Evolutionary conservation across 2,329 filamentous ascomycete species (phyloP).

Genomic region (Verruconis gallopava): DNA sequence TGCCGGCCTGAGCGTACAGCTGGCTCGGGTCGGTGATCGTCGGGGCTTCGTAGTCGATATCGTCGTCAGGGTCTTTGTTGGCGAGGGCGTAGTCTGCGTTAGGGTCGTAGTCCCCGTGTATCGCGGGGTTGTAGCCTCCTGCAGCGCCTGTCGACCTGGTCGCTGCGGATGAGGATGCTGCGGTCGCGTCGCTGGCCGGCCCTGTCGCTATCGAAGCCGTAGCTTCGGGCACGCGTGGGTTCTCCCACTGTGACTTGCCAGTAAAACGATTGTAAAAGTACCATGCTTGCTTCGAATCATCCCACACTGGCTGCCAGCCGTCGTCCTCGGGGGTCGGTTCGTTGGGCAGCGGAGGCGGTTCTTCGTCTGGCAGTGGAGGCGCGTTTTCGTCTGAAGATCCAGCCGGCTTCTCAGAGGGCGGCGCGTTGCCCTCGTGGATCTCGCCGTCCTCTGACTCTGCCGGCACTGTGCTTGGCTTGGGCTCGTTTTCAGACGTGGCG

Average conservation of each 20-base stretch:
- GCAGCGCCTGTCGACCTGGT: conserved; percentile 23
- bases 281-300: conserved; percentile 52
- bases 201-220: conserved; percentile 15
- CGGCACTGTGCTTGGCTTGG: too few relatives aligned
- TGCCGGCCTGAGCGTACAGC: conserved; percentile 53
- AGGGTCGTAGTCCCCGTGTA: conserved; percentile 93
- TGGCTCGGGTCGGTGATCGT: conserved; percentile 15
- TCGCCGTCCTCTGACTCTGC: not conserved
- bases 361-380: conserved; percentile 18
- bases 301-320: conserved; percentile 76
- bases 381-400: conserved; percentile 15
- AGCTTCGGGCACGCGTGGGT: conserved; percentile 53
- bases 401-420: not conserved
- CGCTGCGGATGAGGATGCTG: conserved; percentile 17
- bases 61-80: conserved; percentile 25
- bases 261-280: conserved; percentile 82
- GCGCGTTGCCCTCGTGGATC: not conserved
- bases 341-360: conserved; percentile 33
- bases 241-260: conserved; percentile 67
- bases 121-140: conserved; percentile 87
- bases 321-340: conserved; percentile 42
- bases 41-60: conserved; percentile 16
- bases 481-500: too few relatives aligned
- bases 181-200: not conserved
- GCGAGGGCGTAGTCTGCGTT: conserved; percentile 75